These are phyloP conservation scores for Rhizomucor pusillus DNA, from an alignment of 371 early-diverging fungal genomes.

Conservation along the genomic window DNA sequence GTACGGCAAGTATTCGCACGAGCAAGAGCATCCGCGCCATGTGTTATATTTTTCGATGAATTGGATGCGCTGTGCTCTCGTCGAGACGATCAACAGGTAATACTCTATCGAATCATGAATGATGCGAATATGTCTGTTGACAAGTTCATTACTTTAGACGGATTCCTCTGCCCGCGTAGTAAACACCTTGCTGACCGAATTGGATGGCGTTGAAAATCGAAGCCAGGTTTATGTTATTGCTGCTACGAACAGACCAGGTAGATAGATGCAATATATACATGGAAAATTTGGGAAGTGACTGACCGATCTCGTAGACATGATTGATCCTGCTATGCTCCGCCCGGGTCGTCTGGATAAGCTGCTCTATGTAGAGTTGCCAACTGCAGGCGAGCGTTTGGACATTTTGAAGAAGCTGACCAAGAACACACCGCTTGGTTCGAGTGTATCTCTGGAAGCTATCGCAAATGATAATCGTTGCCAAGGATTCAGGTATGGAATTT, in stretches of 20 bases:
- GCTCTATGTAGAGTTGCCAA: slow-evolving; percentile 95
- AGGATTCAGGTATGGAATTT: slow-evolving; percentile 51
- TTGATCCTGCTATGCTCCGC: slow-evolving; percentile 98
- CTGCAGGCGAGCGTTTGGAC: slow-evolving; percentile 78
- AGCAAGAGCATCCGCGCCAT: slow-evolving; percentile 95
- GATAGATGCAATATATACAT: no score
- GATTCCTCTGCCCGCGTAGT: slow-evolving; percentile 95
- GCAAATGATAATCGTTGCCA: slow-evolving; percentile 76
- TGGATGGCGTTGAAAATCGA: slow-evolving; percentile 96
- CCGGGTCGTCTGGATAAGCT: slow-evolving; percentile 99
- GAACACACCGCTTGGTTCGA: slow-evolving; percentile 74
- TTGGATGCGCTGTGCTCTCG: slow-evolving; percentile 93
- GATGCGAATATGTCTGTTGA: not conserved
- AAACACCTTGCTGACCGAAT: slow-evolving; percentile 96
- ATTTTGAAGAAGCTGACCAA: slow-evolving; percentile 83
- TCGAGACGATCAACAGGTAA: slow-evolving; percentile 78
- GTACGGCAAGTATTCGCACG: slow-evolving; percentile 97
- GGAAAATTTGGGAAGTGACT: no score
- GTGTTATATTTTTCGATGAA: slow-evolving; percentile 99
- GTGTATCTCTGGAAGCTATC: slow-evolving; percentile 71
- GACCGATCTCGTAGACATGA: slow-evolving; percentile 66
- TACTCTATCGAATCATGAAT: slow-evolving; percentile 18
- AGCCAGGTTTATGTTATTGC: slow-evolving; percentile 96
- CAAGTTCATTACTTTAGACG: slow-evolving; percentile 43
- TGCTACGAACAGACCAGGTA: slow-evolving; percentile 97